These are phyloP conservation scores for Sphaerostilbella broomeana DNA, from an alignment of 2,329 filamentous ascomycete species.

Conservation along the genomic window DNA sequence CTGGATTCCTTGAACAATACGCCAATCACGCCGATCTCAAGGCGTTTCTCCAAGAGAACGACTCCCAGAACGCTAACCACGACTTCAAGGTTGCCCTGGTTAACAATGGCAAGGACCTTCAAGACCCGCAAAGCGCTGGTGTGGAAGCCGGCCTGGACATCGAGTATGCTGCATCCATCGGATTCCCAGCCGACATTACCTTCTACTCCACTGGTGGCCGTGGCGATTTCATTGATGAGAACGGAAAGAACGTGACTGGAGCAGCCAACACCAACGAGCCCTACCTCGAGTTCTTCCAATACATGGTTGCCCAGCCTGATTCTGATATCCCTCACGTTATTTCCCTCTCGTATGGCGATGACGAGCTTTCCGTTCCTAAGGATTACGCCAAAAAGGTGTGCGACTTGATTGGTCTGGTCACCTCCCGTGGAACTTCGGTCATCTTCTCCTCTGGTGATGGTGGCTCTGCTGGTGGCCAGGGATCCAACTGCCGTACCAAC, in stretches of 20 bases:
- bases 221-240: slow-evolving; percentile 33
- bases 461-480: slow-evolving; percentile 37
- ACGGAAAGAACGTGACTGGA: slow-evolving; percentile 28
- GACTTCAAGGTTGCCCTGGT: slow-evolving; percentile 36
- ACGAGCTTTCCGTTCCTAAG: slow-evolving; percentile 48
- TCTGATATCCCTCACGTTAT: slow-evolving; percentile 48
- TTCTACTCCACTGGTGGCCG: slow-evolving; percentile 42
- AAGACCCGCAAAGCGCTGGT: slow-evolving; percentile 31
- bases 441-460: slow-evolving; percentile 47
- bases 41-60: slow-evolving; percentile 31
- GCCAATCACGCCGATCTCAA: slow-evolving; percentile 37
- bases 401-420: slow-evolving; percentile 45
- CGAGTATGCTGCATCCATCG: slow-evolving; percentile 41
- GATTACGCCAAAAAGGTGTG: slow-evolving; percentile 49
- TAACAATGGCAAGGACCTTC: slow-evolving; percentile 39
- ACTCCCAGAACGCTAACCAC: slow-evolving; percentile 32
- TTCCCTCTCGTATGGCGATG: slow-evolving; percentile 52
- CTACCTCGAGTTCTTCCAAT: slow-evolving; percentile 47
- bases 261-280: slow-evolving; percentile 45
- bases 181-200: slow-evolving; percentile 36
- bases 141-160: slow-evolving; percentile 43
- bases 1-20: slow-evolving; percentile 45
- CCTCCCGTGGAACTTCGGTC: slow-evolving; percentile 45
- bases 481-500: slow-evolving; percentile 50
- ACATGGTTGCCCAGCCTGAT: slow-evolving; percentile 39